Percentiles rank a stretch among this genome's conserved stretches.
phyloP scores from a whole-genome alignment of 257 asterid genomes.

The Solanum raphanifolium region DNA sequence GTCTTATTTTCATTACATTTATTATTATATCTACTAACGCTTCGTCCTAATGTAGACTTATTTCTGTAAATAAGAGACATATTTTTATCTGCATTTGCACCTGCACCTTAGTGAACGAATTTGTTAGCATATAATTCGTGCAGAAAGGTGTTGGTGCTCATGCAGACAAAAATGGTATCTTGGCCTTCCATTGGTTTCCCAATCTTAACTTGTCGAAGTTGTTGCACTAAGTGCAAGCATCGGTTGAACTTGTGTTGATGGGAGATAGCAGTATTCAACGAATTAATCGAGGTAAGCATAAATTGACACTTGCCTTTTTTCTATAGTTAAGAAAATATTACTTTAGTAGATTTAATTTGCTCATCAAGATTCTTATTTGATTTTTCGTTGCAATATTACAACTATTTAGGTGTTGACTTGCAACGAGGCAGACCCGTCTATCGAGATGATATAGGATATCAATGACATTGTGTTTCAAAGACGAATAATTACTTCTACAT shows the following conservation, averaged over 20 bases:
- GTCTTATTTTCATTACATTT: neutral
- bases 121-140: neutral
- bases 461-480: neutral
- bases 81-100: slow-evolving; percentile 29
- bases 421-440: neutral
- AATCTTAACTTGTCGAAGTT: neutral
- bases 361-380: neutral
- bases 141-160: slow-evolving; percentile 13
- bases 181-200: neutral
- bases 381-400: neutral
- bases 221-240: neutral
- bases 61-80: neutral
- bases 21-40: neutral
- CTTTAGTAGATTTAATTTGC: neutral
- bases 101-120: slow-evolving; percentile 14
- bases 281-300: neutral
- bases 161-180: slow-evolving; percentile 17
- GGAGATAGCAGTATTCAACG: too few relatives aligned
- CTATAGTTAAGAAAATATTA: too few relatives aligned
- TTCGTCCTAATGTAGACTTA: neutral
- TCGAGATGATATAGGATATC: neutral
- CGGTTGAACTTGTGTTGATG: neutral
- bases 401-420: neutral
- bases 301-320: neutral
- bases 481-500: neutral